These are phyloP conservation scores for Brettanomyces nanus DNA, from an alignment of 805 yeast genomes.

Conservation along the genomic window DNA sequence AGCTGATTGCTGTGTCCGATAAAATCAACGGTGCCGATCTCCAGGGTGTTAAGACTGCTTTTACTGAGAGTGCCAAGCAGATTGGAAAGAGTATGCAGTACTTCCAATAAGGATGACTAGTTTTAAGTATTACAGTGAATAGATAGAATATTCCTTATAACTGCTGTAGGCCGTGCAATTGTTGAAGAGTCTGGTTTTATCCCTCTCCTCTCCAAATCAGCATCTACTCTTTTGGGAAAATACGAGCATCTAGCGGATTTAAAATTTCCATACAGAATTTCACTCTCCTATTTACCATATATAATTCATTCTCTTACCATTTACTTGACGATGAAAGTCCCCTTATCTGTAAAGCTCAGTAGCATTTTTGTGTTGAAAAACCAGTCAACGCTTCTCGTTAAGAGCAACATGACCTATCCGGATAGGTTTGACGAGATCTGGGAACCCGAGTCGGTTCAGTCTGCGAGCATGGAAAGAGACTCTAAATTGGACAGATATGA, in stretches of 20 bases:
- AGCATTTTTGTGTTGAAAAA: neutral
- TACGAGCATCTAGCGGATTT: no score
- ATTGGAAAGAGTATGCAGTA: conserved; percentile 41
- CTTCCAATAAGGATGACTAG: neutral
- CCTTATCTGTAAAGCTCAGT: neutral
- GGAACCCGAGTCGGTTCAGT: neutral
- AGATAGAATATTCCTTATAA: neutral
- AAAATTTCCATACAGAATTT: no score
- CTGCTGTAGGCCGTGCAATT: no score
- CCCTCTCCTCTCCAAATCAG: no score
- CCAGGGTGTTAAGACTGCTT: conserved; percentile 48
- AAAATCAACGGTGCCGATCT: conserved; percentile 54
- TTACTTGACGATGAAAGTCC: no score
- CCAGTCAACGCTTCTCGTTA: neutral
- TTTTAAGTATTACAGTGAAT: neutral
- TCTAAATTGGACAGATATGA: neutral
- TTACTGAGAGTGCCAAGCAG: conserved; percentile 47
- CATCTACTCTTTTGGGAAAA: no score
- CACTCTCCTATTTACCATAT: no score
- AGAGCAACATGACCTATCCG: neutral
- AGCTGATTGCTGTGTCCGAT: conserved; percentile 66
- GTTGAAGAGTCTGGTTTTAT: no score
- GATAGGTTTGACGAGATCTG: neutral
- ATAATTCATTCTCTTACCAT: no score
- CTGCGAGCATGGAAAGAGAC: neutral